Evolutionary conservation across 148 eudicot genomes (phyloP).

Genomic region (Cornus kousa): DNA sequence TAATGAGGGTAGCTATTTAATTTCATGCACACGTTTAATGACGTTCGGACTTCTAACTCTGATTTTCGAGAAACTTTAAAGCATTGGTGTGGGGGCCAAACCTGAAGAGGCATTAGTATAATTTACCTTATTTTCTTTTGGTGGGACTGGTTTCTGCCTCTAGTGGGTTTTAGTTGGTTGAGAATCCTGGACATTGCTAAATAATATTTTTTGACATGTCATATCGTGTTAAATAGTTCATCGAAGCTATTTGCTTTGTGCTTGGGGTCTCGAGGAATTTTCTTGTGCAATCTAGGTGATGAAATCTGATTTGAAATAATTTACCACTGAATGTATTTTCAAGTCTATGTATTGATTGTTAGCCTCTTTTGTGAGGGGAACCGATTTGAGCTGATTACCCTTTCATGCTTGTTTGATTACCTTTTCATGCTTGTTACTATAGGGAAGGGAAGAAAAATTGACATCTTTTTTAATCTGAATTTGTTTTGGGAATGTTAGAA

Average conservation of each 20-base stretch:
- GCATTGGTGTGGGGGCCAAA: too few species aligned
- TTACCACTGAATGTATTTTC: background rate
- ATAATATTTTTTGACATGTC: background rate
- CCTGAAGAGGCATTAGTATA: too few species aligned
- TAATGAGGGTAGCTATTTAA: too few species aligned
- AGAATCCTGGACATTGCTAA: background rate
- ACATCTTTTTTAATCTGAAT: background rate
- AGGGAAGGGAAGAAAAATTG: background rate
- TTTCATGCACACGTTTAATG: too few species aligned
- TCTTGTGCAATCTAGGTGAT: background rate
- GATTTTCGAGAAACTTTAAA: too few species aligned
- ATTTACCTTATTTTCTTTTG: too few species aligned
- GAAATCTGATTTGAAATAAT: background rate
- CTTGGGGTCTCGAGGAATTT: background rate
- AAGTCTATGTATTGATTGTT: background rate
- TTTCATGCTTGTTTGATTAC: background rate
- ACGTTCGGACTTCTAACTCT: too few species aligned
- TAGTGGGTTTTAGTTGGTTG: background rate
- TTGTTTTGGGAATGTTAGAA: background rate
- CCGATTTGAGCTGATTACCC: background rate
- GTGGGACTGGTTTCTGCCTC: background rate
- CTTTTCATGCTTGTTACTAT: background rate
- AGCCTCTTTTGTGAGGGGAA: background rate
- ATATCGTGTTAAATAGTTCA: background rate
- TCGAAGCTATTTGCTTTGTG: background rate